Percentiles rank a stretch among this genome's conserved stretches.
Evolutionary conservation across 805 yeast genomes (phyloP).

Genomic region (Cyberlindnera nakhonratchasimensis): DNA sequence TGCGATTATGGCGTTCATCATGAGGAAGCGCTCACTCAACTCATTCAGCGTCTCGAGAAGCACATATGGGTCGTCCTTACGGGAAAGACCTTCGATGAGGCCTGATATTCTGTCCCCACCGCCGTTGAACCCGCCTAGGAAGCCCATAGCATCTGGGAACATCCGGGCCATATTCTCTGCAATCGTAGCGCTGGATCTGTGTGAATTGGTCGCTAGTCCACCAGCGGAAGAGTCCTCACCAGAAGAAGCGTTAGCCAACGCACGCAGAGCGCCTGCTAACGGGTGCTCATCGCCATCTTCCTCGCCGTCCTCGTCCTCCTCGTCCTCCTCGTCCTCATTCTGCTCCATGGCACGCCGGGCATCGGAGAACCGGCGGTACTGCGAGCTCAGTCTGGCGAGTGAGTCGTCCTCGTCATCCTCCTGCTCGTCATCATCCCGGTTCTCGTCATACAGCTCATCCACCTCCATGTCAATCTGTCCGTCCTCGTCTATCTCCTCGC

Average conservation of each 20-base stretch:
- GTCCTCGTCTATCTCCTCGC: conserved; percentile 6
- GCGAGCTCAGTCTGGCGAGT: conserved; percentile 39
- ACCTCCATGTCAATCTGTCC: conserved; percentile 19
- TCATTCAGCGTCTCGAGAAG: conserved; percentile 64
- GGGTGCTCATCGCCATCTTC: conserved; percentile 23
- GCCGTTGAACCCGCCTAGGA: conserved; percentile 28
- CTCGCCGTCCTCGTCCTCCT: conserved; percentile 21
- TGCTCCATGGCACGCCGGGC: conserved; percentile 19
- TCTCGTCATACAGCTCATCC: conserved; percentile 23
- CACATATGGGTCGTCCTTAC: conserved; percentile 51
- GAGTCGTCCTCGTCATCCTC: conserved; percentile 32
- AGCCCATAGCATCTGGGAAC: conserved; percentile 37
- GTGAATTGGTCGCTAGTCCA: background rate
- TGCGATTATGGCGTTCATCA: conserved; percentile 63
- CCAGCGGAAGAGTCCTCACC: background rate
- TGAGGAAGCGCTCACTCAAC: conserved; percentile 57
- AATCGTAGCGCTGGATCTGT: conserved; percentile 12
- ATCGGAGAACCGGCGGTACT: conserved; percentile 34
- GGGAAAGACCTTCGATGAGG: conserved; percentile 20
- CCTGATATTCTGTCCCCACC: conserved; percentile 24
- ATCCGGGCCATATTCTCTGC: conserved; percentile 32
- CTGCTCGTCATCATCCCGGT: conserved; percentile 25
- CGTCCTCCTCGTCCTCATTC: conserved; percentile 27
- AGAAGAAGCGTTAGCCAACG: conserved; percentile 23
- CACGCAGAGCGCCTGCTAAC: conserved; percentile 28